A percentile compares a stretch with the other conserved stretches of the same genome.
These are phyloP conservation scores for Vitis hybrid DNA, from an alignment of 177 flowering plant genomes.

Conservation along the genomic window DNA sequence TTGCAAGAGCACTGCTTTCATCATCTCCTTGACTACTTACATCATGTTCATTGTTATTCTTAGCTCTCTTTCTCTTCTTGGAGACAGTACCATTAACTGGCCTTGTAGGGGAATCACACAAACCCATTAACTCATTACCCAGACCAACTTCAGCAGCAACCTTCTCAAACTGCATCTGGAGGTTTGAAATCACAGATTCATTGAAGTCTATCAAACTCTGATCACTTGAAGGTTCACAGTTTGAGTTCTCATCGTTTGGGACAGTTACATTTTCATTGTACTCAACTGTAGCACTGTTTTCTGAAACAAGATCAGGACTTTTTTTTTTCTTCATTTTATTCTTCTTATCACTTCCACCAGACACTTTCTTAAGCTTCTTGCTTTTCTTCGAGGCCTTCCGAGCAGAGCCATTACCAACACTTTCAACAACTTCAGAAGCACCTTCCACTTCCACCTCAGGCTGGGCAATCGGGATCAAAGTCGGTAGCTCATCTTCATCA, in stretches of 20 bases:
- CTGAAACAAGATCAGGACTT: conserved; percentile 3
- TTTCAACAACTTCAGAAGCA: conserved; percentile 6
- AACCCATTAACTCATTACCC: conserved; percentile 32
- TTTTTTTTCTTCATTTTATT: conserved; percentile 29
- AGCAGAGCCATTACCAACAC: conserved; percentile 11
- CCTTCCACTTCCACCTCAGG: conserved; percentile 16
- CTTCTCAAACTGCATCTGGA: conserved; percentile 82
- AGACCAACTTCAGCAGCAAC: conserved; percentile 81
- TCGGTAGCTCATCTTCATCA: conserved; percentile 49
- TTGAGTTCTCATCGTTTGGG: conserved; percentile 13
- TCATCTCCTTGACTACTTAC: conserved; percentile 18
- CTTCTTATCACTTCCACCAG: conserved; percentile 29
- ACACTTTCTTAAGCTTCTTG: conserved; percentile 41
- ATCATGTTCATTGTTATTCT: conserved; percentile 28
- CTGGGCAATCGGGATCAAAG: conserved; percentile 41
- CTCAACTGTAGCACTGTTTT: conserved; percentile 6
- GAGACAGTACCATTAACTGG: conserved; percentile 17
- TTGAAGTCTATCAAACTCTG: conserved; percentile 25
- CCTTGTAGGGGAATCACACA: conserved; percentile 22
- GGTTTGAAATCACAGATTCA: conserved; percentile 69
- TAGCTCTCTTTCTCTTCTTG: conserved; percentile 71
- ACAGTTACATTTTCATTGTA: conserved; percentile 1
- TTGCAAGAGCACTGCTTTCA: conserved; percentile 29
- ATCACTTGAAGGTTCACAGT: conserved; percentile 12
- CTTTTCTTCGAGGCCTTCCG: conserved; percentile 41